These are phyloP conservation scores for Fusarium sp. DNA, from an alignment of 2,329 filamentous ascomycete genomes.

Conservation along the genomic window DNA sequence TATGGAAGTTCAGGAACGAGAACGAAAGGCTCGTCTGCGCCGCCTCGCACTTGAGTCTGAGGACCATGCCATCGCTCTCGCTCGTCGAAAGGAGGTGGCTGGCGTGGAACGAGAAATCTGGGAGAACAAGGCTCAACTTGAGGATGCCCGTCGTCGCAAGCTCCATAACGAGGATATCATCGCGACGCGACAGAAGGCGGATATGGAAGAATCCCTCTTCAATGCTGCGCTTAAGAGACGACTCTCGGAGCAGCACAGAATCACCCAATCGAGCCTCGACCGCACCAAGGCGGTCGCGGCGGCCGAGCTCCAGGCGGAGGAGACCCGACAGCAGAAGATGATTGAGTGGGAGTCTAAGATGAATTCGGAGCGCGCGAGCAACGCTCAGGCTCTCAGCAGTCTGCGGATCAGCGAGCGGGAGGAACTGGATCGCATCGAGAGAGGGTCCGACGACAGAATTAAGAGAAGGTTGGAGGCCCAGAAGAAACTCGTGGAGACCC, in stretches of 20 bases:
- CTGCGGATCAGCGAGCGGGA: constrained; percentile 67
- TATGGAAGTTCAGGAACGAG: constrained; percentile 65
- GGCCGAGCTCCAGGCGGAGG: constrained; percentile 64
- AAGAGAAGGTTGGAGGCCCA: constrained; percentile 65
- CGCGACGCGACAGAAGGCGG: constrained; percentile 61
- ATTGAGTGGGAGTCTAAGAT: constrained; percentile 66
- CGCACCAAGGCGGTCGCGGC: constrained; percentile 63
- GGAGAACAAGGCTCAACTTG: constrained; percentile 65
- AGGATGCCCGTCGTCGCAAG: constrained; percentile 66
- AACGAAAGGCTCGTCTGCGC: constrained; percentile 63
- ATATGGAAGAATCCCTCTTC: constrained; percentile 62
- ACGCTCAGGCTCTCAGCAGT: constrained; percentile 65
- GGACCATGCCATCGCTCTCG: constrained; percentile 65
- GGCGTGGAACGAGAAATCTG: constrained; percentile 67
- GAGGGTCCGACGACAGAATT: constrained; percentile 62
- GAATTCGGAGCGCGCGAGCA: constrained; percentile 63
- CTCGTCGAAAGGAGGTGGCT: constrained; percentile 67
- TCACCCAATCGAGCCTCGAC: constrained; percentile 64
- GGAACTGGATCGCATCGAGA: constrained; percentile 66
- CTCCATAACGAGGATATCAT: constrained; percentile 63
- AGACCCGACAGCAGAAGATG: constrained; percentile 59
- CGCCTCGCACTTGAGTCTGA: constrained; percentile 64
- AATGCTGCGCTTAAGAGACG: constrained; percentile 52
- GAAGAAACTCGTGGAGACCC: constrained; percentile 66
- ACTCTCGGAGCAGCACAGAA: constrained; percentile 63